Base-by-base conservation (phyloP, 2,329 filamentous ascomycete species). In the Bretziella fagacearum region DNA sequence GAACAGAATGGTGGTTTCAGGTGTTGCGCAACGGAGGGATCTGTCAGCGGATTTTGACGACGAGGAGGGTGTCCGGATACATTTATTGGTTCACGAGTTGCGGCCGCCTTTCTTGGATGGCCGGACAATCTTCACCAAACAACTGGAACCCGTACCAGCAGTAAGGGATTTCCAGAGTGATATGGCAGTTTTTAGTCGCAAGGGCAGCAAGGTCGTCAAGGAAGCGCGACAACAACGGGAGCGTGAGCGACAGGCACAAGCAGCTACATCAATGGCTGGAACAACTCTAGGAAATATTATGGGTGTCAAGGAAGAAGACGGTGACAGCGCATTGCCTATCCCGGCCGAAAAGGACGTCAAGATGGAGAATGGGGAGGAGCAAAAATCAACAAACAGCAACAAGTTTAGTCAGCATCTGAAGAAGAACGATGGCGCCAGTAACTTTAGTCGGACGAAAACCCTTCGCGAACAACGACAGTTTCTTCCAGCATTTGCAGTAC, bases 161-260 rank as follows among this genome's bases (percentile, higher is more conserved):
- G 84, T 98, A 11, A 75, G 82, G 45, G 91, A 98, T 60, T 79
- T 83, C 22, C 89, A 96, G 62, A 98, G 93, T 59, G 91, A 98
- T 58, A 94, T 98, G 91, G 91, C 91, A 1, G 87, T 98, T 1
- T 96, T 96, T 56, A 93, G 86, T 64, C 75, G 89, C 36, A 95
- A 95, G 60, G 91, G 91, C 1, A 96, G 89, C 59, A 82, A 78
- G 55, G 86, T 95, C 2, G 91, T 98, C 10, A 84, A 82, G 57
- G 91, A 98, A 56, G 79, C 81, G 55, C 72, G 93, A 35, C 86
- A 94, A 62, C 86, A 94, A 61, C 81, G 87, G 52, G 91, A 98
- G 60, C 76, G 91, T 35, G 84, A 93, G 57, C 85, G 86, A 56
- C 89, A 96, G 61, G 89, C 91, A 0, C 86, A 95, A 59, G 82